Conservation (phyloP, 2,329 filamentous ascomycete genomes). For the Nemania diffusa region DNA sequence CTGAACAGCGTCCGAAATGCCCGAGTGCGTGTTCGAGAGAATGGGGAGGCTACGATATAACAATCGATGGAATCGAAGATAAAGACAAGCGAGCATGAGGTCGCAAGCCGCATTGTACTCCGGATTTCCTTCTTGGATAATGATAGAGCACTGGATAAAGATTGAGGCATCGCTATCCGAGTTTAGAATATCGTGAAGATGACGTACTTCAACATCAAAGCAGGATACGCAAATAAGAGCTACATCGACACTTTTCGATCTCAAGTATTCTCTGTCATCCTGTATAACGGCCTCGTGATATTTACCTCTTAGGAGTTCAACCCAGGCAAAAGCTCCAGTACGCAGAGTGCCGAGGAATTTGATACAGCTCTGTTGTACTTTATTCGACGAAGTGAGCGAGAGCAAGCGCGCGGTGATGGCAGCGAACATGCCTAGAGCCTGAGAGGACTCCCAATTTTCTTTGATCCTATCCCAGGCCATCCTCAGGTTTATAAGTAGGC, state of each 20-base stretch:
- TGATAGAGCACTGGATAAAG: conserved; percentile 27
- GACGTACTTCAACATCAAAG: conserved; percentile 18
- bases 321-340: conserved; percentile 26
- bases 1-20: conserved; percentile 24
- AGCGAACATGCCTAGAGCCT: conserved; percentile 16
- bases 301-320: conserved; percentile 19
- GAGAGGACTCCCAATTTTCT: conserved; percentile 30
- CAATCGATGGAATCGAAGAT: background rate
- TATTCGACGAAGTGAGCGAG: conserved; percentile 14
- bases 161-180: conserved; percentile 14
- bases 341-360: conserved; percentile 20
- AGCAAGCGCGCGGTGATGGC: conserved; percentile 15
- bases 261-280: conserved; percentile 14
- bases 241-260: conserved; percentile 14
- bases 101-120: background rate
- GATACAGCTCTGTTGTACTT: conserved; percentile 3
- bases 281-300: conserved; percentile 4
- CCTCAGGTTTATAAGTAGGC: conserved; percentile 16
- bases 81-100: conserved; percentile 22
- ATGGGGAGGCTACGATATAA: background rate
- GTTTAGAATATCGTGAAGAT: conserved; percentile 4
- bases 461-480: conserved; percentile 20
- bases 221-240: conserved; percentile 27
- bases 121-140: conserved; percentile 28
- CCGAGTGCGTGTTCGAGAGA: conserved; percentile 12